phyloP scores from a whole-genome alignment of 225 moss, liverwort and hornwort genomes.

The Asterella californica region DNA sequence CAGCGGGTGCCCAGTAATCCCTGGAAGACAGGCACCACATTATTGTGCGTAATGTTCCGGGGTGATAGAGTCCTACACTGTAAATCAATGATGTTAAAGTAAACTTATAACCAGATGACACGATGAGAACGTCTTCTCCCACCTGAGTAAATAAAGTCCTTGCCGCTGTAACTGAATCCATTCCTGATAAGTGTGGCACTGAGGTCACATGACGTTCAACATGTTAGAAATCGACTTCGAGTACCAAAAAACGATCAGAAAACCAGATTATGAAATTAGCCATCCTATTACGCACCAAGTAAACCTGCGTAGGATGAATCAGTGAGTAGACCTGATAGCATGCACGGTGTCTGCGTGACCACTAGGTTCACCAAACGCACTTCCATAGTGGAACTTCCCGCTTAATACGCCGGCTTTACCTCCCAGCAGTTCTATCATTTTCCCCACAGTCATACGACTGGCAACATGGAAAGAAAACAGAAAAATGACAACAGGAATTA shows the following conservation, averaged over 20 bases:
- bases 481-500: background rate
- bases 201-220: background rate
- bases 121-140: background rate
- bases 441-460: conserved; percentile 99
- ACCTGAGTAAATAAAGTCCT: conserved; percentile 98
- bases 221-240: background rate
- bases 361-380: conserved; percentile 99
- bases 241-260: background rate
- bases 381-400: conserved; percentile 97
- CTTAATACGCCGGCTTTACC: conserved; percentile 94
- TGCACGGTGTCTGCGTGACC: conserved; percentile 96
- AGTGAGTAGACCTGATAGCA: conserved; percentile 63
- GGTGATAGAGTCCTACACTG: background rate
- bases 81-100: background rate
- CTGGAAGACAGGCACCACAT: conserved; percentile 37
- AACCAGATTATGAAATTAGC: background rate
- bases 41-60: background rate
- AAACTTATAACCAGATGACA: background rate
- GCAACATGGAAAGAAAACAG: conserved; percentile 1
- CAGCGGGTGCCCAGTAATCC: conserved; percentile 83
- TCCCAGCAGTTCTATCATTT: conserved; percentile 98
- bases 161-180: conserved; percentile 95
- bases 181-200: conserved; percentile 85
- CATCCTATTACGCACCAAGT: background rate
- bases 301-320: background rate